Percentiles rank a stretch among this genome's conserved stretches.
Conservation (phyloP, 164 flowering plant species). For the Hamamelis virginiana region DNA sequence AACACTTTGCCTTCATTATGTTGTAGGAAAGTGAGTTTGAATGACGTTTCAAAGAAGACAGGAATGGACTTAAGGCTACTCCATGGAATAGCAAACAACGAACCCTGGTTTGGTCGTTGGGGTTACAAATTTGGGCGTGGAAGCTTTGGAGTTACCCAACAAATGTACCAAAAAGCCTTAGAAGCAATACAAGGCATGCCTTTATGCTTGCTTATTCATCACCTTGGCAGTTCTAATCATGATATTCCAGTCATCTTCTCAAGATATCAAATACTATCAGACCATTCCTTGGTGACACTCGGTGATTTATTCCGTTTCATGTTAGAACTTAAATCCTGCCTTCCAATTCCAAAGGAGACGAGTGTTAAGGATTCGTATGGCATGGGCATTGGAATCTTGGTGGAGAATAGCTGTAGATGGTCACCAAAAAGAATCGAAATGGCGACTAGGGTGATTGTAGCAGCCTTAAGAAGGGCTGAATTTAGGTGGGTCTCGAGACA, state of each 20-base stretch:
- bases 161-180: slow-evolving; percentile 65
- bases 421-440: slow-evolving; percentile 82
- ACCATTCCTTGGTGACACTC: slow-evolving; percentile 51
- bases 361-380: slow-evolving; percentile 14
- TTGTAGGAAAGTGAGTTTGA: slow-evolving; percentile 74
- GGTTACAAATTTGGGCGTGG: slow-evolving; percentile 83
- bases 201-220: slow-evolving; percentile 44
- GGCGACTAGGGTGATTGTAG: slow-evolving; percentile 83
- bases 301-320: slow-evolving; percentile 69
- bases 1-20: background rate
- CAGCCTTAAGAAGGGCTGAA: slow-evolving; percentile 61
- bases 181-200: slow-evolving; percentile 68
- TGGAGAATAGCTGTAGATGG: slow-evolving; percentile 77
- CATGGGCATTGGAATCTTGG: slow-evolving; percentile 26
- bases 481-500: slow-evolving; percentile 88
- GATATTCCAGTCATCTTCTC: slow-evolving; percentile 45
- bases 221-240: slow-evolving; percentile 23
- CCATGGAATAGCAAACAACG: slow-evolving; percentile 66
- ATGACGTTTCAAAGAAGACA: slow-evolving; percentile 62
- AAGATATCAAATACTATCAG: slow-evolving; percentile 62
- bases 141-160: slow-evolving; percentile 61
- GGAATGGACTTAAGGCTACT: slow-evolving; percentile 82
- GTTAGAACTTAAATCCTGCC: slow-evolving; percentile 55
- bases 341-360: slow-evolving; percentile 58
- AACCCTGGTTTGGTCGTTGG: slow-evolving; percentile 89